Evolutionary conservation across 148 eudicot genomes (phyloP), one percentile per base, ranked within the genome.

Genomic region (Cornus suecica): DNA sequence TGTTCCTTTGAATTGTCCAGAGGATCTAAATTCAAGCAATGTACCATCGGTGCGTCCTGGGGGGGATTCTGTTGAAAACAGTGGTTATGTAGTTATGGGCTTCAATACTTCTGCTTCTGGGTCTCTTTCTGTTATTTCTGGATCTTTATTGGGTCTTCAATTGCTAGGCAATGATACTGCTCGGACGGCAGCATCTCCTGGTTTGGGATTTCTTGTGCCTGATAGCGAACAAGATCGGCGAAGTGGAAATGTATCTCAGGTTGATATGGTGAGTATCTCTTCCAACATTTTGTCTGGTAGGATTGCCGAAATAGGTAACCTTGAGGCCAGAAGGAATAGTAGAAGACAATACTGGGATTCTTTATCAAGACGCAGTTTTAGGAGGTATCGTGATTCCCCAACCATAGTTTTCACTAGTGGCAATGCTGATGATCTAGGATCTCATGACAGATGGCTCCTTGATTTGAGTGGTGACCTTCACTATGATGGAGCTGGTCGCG

Each of bases 321-420:
- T 79, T 42, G 96, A 93, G 79, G 82, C 85, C 58, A 89, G 94
- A 84, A 80, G 90, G 82, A 87, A 85, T 70, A 82, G 86, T 72
- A 89, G 96, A 83, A 83, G 95, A 77, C 77, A 83, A 68, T 89
- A 87, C 62, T 85, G 89, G 95, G 92, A 93, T 89, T 83, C 92
- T 34, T 88, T 93, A 45, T 83, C 96, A 30, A 89, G 89, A 78
- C 90, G 86, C 23, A 83, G 79, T 81, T 84, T 91, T 31, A 88
- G 92, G 80, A 83, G 96, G 56, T 82, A 71, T 69, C 42, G 80
- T 74, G 90, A 93, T 76, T 84, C 86, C 61, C 82, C 89, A 22
- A 79, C 86, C 78, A 72, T 87, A 32, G 78, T 87, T 74, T 83
- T 91, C 69, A 69, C 96, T 52, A 73, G 88, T n/a, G 88, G 85